Evolutionary conservation across 139 green algal genomes (phyloP), one percentile per base, ranked within the genome.

Genomic region (Ettlia oleoabundans): DNA sequence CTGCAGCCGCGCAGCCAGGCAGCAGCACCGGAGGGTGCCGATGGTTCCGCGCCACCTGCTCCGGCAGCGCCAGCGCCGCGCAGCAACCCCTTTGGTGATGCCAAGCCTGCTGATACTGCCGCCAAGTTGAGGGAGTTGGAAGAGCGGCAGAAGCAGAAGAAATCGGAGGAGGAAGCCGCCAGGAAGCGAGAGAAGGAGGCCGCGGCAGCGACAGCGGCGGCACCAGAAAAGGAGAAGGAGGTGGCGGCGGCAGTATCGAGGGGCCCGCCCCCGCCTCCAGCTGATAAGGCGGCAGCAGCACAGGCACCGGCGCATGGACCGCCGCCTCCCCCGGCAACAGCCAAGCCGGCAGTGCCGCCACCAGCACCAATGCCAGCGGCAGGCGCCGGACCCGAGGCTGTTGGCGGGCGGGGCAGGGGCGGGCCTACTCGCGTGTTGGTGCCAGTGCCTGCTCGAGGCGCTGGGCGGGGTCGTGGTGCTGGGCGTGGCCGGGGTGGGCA

Each of bases 31-130:
- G 53, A 32, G 9, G 32, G 30, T 28, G 40, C 6, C 15, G 15
- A 52, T 40, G 77, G 47, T 6, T 6, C 43, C 35, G 55, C 67
- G 7, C 40, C 35, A 1, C 26, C 30, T 28, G 28, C 43, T 5
- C 28, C 33, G 37, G 62, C 43, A 43, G 37, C 38, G 41, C 43
- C n/a, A 22, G 24, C 52, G 40, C 62, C 79, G 32, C 67, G 84
- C 37, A 26, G 65, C 33, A 91, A 92, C 68, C 89, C 87, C 13
- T 92, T 92, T 83, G 89, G 89, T 3, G 75, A 70, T 32, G 89
- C 89, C 52, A 85, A 84, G 70, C 89, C 89, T 19, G 72, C 84
- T 19, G 84, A 92, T 71, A 85, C 87, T 18, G 69, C 70, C 2
- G 63, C 84, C 40, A 87, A 79, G 70, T 75, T 91, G 55, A 43